Base-by-base conservation (phyloP, 2,329 filamentous ascomycete genomes). In the Aspergillus pseudonomiae region DNA sequence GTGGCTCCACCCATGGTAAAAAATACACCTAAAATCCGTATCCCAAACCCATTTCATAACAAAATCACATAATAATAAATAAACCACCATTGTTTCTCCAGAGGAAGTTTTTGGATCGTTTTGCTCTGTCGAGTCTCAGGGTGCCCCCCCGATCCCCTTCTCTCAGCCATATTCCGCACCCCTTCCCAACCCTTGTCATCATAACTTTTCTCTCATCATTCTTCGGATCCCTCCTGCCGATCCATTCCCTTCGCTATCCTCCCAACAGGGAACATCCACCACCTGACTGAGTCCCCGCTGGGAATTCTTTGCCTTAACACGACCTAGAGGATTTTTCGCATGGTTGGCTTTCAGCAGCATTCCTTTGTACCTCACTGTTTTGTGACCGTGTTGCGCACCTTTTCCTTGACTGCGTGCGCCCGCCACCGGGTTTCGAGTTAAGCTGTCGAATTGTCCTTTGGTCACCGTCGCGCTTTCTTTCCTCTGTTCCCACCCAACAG, bases 171-270 rank as follows among this genome's bases (percentile, higher is more conserved):
- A 52, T n/a, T 32, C 48, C 26, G 4, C 10, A n/a, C 57, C 57
- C 30, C 24, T 57, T 57, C 57, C 34, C 28, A 21, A 32, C 36
- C 56, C 64, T 57, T 53, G 52, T 58, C 59, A 59, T 62, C 57
- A 60, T 55, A 39, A 55, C 52, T 34, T 55, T 59, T 54, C 48
- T 55, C 59, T 46, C 30, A 26, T 50, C 72, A 74, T 74, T 73
- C 69, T 71, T 69, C 48, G 63, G 68, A 74, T 72, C 71, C 73
- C 72, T 76, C 73, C 73, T 75, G 75, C 69, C 74, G 75, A 77
- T 77, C 75, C 75, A 75, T 77, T 77, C 74, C 68, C 63, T 63
- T 41, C 39, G 39, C 64, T 63, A 56, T 24, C 21, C 48, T 30
- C 41, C 58, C 58, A 54, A 60, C 48, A 48, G 46, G 58, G 58